Conservation (phyloP, 192 early-diverging fungal species). For the Coemansia sp. region DNA sequence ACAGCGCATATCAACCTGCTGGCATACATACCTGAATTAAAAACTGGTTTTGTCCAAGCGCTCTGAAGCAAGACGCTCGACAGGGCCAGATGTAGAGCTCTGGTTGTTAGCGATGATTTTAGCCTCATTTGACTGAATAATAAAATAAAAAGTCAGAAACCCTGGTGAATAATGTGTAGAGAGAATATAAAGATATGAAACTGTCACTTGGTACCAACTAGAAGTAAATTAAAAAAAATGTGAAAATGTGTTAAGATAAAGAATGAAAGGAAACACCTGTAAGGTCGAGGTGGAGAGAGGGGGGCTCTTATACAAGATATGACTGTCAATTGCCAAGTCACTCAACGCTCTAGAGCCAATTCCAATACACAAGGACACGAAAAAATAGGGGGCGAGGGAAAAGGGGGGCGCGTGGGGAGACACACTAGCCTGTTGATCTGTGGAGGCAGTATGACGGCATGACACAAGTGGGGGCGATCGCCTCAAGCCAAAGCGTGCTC, state of each 20-base stretch:
- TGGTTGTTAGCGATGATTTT: neutral
- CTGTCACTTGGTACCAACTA: neutral
- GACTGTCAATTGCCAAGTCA: neutral
- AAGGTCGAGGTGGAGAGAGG: neutral
- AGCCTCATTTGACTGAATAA: neutral
- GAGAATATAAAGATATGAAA: neutral
- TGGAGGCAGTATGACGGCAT: conserved; percentile 10
- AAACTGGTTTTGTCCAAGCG: conserved; percentile 12
- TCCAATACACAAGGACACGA: neutral
- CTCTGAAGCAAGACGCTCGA: neutral
- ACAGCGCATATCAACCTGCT: neutral
- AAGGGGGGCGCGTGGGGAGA: conserved; percentile 2
- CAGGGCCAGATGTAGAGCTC: neutral
- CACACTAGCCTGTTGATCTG: neutral
- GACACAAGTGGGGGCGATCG: neutral
- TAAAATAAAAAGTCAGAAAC: neutral
- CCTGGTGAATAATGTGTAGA: neutral
- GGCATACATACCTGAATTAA: conserved; percentile 11
- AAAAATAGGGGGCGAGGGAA: neutral
- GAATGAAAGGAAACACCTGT: neutral
- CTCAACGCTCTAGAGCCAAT: conserved; percentile 1
- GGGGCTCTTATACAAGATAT: neutral
- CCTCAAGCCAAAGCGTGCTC: neutral
- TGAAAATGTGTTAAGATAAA: neutral
- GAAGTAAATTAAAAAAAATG: neutral